Conservation (phyloP, 257 asterid genomes). For the Gardenia jasminoides region DNA sequence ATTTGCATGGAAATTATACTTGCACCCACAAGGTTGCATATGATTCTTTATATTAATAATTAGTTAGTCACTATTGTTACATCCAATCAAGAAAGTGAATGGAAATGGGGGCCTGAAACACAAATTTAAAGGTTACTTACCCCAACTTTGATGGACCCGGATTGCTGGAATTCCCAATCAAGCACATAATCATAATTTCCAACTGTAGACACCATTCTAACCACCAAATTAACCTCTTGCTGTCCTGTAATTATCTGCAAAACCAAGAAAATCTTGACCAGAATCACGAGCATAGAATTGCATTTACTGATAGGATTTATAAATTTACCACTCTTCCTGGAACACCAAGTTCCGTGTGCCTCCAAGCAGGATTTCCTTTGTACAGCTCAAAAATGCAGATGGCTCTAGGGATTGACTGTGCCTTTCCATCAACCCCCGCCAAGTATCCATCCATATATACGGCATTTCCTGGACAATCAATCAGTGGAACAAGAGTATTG, state of each 20-base stretch:
- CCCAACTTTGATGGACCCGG: constrained; percentile 62
- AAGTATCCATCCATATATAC: constrained; percentile 55
- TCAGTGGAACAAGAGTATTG: constrained; percentile 40
- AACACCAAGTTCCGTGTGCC: constrained; percentile 69
- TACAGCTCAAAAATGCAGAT: constrained; percentile 60
- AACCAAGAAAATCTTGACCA: not conserved
- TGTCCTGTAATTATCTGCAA: constrained; percentile 55
- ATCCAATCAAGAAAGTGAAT: not conserved
- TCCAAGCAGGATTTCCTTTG: constrained; percentile 61
- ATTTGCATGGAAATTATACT: too few species aligned
- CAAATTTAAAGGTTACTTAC: constrained; percentile 31
- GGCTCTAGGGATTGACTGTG: constrained; percentile 35
- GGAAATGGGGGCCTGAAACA: not conserved
- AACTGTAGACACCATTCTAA: constrained; percentile 69
- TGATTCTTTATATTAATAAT: too few species aligned
- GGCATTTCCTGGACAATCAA: constrained; percentile 63
- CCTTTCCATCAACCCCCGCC: constrained; percentile 55
- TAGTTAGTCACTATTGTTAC: too few species aligned
- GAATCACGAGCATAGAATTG: not conserved
- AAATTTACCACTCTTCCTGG: constrained; percentile 54
- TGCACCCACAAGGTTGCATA: too few species aligned
- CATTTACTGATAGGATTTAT: too few species aligned
- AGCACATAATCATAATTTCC: constrained; percentile 75
- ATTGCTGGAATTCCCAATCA: constrained; percentile 83
- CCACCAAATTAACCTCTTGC: constrained; percentile 54